Base-by-base conservation (phyloP, 2,329 filamentous ascomycete genomes). In the Dactylella cylindrospora region DNA sequence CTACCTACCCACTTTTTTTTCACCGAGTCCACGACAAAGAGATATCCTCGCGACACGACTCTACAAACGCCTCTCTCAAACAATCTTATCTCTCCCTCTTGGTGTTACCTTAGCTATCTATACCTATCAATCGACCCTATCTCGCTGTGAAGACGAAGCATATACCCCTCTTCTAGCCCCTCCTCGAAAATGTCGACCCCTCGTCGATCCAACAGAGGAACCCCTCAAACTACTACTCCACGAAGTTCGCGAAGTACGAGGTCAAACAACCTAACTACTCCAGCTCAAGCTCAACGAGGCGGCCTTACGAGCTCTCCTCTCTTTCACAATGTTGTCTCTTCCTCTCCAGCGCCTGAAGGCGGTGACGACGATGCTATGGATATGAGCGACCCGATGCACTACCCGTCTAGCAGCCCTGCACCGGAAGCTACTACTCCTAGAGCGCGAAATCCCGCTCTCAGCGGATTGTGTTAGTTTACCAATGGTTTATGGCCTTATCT, bases 111-210 rank as follows among this genome's bases (percentile, higher is more conserved):
- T 22, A 41, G 23, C 36, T 35, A 15, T 25, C n/a, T n/a, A n/a
- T n/a, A n/a, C n/a, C n/a, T n/a, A 17, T 39, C 33, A 43, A 61
- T 43, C 36, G 17, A 12, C 15, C 17, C n/a, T n/a, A n/a, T n/a
- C n/a, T n/a, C n/a, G n/a, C n/a, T n/a, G n/a, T n/a, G n/a, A n/a
- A n/a, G n/a, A n/a, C 17, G 12, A 6, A 15, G 19, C 17, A 32
- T 20, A 23, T 23, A 33, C 8, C 12, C 33, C 23, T 6, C 29
- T 25, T 3, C 13, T 20, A 12, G 15, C 44, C 25, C 23, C 26
- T 59, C 40, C 39, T 40, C 50, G 26, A 51, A 31, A 22, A 64
- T 64, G 59, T 64, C 59, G 43, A 64, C 59, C 44, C 59, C 59
- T 45, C 59, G 59, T 51, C 49, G 59, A 46, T 50, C 59, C 50